Base-by-base conservation (phyloP, 1,284 basidiomycete species). In the Naganishia cerealis region DNA sequence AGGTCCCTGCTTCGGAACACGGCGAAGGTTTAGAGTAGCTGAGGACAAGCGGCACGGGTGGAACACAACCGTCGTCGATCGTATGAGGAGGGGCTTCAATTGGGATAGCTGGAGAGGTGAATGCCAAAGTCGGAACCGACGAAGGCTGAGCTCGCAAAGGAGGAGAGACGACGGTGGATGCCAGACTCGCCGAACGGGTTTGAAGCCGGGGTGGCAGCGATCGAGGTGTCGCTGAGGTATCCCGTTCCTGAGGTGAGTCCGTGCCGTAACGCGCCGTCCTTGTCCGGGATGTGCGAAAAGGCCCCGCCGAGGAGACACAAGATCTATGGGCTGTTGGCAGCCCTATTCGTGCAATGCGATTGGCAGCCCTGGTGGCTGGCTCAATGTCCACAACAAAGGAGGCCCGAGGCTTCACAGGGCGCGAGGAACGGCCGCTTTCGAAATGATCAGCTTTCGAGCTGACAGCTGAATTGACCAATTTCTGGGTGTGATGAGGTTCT, bases 221-320 rank as follows among this genome's bases (percentile, higher is more conserved):
- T 50, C 46, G 46, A 50, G 46, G 46, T 13, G 46, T 50, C 46
- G 5, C 46, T 50, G 21, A 2, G 7, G 21, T 50, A 24, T 50
- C 46, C 46, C 46, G 46, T 50, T 50, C 46, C 46, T 50, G 46
- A 50, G 46, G 46, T 50, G 46, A 50, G 46, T 50, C 21, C 5
- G 46, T 50, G 7, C 46, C n/a, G 46, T 24, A 24, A 50, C 9
- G n/a, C 21, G 46, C 24, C 21, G 46, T 50, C 46, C n/a, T 50
- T 21, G 46, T 50, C 21, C 46, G 46, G 46, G 46, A 24, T 50
- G 46, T 24, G 15, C 46, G 15, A n/a, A 50, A 21, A 50, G 46
- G 46, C 46, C 21, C 46, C 7, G 46, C n/a, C 1, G n/a, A 50
- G 2, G 24, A 24, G 21, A 24, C 21, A 50, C 21, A 24, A 50